These are phyloP conservation scores for Trichoderma citrinoviride DNA, from an alignment of 2,329 filamentous ascomycete genomes.

Conservation along the genomic window DNA sequence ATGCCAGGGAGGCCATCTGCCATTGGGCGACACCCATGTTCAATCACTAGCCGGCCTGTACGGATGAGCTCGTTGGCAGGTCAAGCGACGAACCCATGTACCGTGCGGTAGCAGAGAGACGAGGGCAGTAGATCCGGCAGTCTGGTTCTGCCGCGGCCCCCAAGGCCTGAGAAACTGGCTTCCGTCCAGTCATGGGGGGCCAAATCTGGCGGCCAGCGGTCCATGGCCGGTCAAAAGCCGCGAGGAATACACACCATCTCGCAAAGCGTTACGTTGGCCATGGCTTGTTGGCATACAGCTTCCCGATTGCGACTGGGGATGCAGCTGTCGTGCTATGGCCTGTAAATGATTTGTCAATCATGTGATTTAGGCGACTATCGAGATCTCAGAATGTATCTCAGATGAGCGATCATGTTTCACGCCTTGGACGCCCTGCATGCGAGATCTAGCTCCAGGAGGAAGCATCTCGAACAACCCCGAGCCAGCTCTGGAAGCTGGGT, in stretches of 20 bases:
- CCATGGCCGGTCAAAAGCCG: neutral
- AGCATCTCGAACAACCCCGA: too few relatives aligned
- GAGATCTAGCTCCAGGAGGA: too few relatives aligned
- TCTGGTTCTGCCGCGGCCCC: slow-evolving; percentile 18
- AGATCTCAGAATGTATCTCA: neutral
- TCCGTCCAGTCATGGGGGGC: neutral
- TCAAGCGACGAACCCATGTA: slow-evolving; percentile 1
- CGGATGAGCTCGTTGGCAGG: neutral
- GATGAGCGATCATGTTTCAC: too few relatives aligned
- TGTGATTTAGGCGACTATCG: neutral
- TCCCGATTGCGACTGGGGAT: slow-evolving; percentile 8
- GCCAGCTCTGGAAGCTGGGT: too few relatives aligned
- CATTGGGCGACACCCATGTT: neutral
- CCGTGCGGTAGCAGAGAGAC: slow-evolving; percentile 1
- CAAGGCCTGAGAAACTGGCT: neutral
- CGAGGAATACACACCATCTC: neutral
- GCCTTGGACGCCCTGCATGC: neutral
- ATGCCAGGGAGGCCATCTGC: neutral
- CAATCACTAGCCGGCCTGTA: neutral
- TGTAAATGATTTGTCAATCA: neutral
- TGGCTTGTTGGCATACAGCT: neutral
- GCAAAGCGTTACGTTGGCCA: neutral
- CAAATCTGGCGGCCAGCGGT: slow-evolving; percentile 11
- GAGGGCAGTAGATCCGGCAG: slow-evolving; percentile 21
- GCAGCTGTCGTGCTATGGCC: neutral